Percentiles rank a stretch among this genome's conserved stretches.
Conservation (phyloP, 2,329 filamentous ascomycete genomes). For the Pseudogymnoascus sp. region DNA sequence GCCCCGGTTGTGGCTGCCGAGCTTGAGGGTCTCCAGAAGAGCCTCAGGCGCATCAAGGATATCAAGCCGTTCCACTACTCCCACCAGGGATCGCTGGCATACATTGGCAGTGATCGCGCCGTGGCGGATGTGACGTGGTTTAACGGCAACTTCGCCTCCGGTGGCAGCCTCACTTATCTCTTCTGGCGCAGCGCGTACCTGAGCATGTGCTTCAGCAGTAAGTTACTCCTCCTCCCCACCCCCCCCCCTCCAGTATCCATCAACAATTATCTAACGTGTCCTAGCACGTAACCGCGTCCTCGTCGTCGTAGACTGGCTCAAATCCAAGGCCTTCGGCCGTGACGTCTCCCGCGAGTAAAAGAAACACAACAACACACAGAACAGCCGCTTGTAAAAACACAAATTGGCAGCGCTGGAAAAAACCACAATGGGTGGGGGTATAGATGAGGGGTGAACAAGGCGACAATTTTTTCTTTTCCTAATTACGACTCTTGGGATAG, state of each 20-base stretch:
- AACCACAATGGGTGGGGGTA: conserved; percentile 4
- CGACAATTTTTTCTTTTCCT: neutral
- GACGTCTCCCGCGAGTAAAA: conserved; percentile 77
- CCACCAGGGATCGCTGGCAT: conserved; percentile 92
- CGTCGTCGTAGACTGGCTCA: conserved; percentile 90
- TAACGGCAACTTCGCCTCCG: conserved; percentile 90
- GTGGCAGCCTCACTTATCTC: conserved; percentile 88
- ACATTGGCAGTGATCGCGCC: conserved; percentile 96
- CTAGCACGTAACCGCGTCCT: conserved; percentile 87
- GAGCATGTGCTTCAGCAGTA: conserved; percentile 99
- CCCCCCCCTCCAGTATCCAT: neutral
- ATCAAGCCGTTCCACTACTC: conserved; percentile 98
- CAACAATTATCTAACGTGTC: conserved; percentile 15
- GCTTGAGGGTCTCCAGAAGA: conserved; percentile 80
- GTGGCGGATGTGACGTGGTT: conserved; percentile 97
- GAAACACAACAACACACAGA: neutral
- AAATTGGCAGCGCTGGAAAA: neutral
- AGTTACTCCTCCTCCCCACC: conserved; percentile 36
- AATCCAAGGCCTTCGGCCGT: conserved; percentile 92
- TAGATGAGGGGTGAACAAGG: neutral
- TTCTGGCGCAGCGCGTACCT: conserved; percentile 98
- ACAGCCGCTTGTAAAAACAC: neutral
- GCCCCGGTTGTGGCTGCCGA: conserved; percentile 60
- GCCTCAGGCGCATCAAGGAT: conserved; percentile 82
- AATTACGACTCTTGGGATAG: conserved; percentile 3